phyloP scores from a whole-genome alignment of 2,329 filamentous ascomycete species.

The Helminthosporium solani region DNA sequence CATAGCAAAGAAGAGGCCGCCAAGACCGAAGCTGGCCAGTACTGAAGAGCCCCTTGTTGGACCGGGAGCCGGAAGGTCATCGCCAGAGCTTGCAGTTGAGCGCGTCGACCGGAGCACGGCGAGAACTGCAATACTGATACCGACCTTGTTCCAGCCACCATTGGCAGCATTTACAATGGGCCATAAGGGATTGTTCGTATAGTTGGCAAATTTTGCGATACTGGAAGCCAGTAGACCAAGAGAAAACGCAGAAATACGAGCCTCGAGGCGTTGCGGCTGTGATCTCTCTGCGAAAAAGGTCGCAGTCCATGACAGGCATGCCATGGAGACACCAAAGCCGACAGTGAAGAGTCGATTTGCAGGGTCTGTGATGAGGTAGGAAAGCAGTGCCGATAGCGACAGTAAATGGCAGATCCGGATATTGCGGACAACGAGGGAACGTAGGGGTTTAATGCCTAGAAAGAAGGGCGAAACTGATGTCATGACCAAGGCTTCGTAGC shows the following conservation, averaged over 20 bases:
- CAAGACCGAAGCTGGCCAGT: constrained; percentile 75
- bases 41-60: constrained; percentile 66
- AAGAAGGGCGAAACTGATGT: constrained; percentile 77
- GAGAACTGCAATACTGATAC: constrained; percentile 71
- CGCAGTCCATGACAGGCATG: constrained; percentile 80
- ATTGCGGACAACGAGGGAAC: constrained; percentile 67
- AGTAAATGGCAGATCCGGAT: constrained; percentile 71
- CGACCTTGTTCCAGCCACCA: constrained; percentile 88
- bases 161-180: constrained; percentile 87
- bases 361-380: constrained; percentile 74
- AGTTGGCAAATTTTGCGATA: constrained; percentile 87
- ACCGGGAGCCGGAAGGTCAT: constrained; percentile 52
- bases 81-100: constrained; percentile 51
- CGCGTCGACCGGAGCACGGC: constrained; percentile 76
- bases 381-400: constrained; percentile 74
- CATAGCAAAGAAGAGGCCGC: constrained; percentile 81
- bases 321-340: constrained; percentile 76
- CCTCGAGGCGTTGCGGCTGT: constrained; percentile 74
- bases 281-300: constrained; percentile 76
- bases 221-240: constrained; percentile 83
- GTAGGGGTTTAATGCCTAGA: constrained; percentile 69
- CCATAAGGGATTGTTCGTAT: constrained; percentile 97
- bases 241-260: constrained; percentile 75
- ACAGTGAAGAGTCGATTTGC: constrained; percentile 76
- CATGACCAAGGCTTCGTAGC: constrained; percentile 89